Conservation (phyloP, 768 basidiomycete genomes). For the Suillus tomentosus region DNA sequence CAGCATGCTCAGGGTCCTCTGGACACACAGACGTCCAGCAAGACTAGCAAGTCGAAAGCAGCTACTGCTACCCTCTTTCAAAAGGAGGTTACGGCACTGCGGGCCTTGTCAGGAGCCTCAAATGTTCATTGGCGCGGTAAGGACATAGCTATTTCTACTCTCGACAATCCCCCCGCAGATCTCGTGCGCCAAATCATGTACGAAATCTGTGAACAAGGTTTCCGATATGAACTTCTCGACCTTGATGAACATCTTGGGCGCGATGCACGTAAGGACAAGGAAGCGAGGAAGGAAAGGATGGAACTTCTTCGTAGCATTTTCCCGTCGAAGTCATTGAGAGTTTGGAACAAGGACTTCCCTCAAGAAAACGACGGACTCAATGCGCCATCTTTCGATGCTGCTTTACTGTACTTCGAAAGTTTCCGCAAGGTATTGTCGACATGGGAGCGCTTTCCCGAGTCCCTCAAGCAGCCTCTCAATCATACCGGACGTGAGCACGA, state of each 20-base stretch:
- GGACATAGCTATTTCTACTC: neutral
- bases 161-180: slow-evolving; percentile 1
- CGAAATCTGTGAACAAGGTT: neutral
- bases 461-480: neutral
- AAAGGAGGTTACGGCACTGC: neutral
- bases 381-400: neutral
- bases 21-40: neutral
- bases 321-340: neutral
- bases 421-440: neutral
- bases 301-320: neutral
- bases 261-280: neutral
- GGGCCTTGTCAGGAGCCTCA: neutral
- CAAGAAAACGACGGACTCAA: neutral
- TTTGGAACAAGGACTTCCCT: neutral
- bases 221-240: neutral
- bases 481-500: neutral
- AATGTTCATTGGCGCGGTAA: neutral
- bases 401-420: neutral
- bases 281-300: neutral
- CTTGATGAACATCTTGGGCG: neutral
- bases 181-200: neutral
- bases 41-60: slow-evolving; percentile 2
- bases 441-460: neutral
- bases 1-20: neutral
- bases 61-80: neutral